Base-by-base conservation (phyloP, 345 rosid species). In the Odontarrhena argentea region DNA sequence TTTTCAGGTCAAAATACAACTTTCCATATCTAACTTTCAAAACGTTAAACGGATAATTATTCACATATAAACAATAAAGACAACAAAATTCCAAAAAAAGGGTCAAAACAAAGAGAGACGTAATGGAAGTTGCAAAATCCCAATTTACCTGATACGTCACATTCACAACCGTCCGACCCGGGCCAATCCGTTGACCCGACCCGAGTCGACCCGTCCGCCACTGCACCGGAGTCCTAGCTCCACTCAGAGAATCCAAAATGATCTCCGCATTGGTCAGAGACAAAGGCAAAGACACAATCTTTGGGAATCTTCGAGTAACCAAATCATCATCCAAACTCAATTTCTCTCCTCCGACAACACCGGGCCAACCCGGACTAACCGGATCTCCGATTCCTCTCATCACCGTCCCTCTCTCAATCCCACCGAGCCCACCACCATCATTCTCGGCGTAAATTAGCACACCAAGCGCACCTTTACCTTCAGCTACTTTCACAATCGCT, bases 301-400 rank as follows among this genome's bases (percentile, higher is more conserved):
- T 81, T 1, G 96, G 99, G 50, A 88, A 94, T 65, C 85, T 87
- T 46, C 52, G 50, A 65, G 40, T 43, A 3, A 86, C 96, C 69
- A 70, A 78, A n/a, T 52, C 73, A 65, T 87, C 91, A 12, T 84
- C 91, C 44, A 79, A 56, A 5, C 74, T 79, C 74, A 94, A 61
- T 41, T 81, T 76, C 76, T 94, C 97, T 4, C 95, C 91, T 22
- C 82, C 93, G 3, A 78, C 87, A 43, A 79, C 82, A 72, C 81
- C 89, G 54, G 88, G 86, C 95, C 95, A 94, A 35, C 99, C 99
- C 4, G 99, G 99, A 59, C 75, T 91, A 22, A 82, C 63, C 51
- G 97, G 96, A 89, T 94, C 99, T 76, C 99, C 99, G 30, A 88
- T 71, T 9, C 96, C 99, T 67, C 82, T 84, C 92, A 91, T 88